A percentile compares a stretch with the other conserved stretches of the same genome.
Evolutionary conservation across 2,329 filamentous ascomycete genomes (phyloP).

Genomic region (Teratosphaeria zuluensis): DNA sequence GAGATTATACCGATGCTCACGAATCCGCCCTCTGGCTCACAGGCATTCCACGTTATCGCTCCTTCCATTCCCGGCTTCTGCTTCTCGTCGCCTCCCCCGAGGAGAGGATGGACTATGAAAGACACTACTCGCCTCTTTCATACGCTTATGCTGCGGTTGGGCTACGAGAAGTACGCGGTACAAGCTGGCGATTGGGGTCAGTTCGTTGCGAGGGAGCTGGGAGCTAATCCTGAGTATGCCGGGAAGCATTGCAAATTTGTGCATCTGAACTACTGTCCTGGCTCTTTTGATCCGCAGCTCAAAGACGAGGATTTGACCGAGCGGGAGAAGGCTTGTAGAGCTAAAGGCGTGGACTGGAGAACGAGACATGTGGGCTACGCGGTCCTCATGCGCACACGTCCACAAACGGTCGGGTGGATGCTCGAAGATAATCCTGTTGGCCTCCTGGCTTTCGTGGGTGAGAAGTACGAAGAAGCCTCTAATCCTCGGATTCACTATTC

Average conservation of each 20-base stretch:
- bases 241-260: constrained; percentile 28
- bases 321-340: constrained; percentile 26
- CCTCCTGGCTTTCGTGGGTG: constrained; percentile 35
- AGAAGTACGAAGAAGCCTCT: constrained; percentile 34
- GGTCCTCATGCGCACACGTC: constrained; percentile 33
- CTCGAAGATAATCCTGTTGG: constrained; percentile 36
- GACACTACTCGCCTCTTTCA: constrained; percentile 31
- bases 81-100: constrained; percentile 32
- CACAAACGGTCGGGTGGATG: constrained; percentile 35
- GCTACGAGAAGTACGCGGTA: constrained; percentile 30
- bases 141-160: constrained; percentile 31
- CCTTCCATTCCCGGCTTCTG: constrained; percentile 49
- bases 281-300: constrained; percentile 22
- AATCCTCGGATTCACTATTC: constrained; percentile 26
- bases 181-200: constrained; percentile 36
- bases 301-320: constrained; percentile 9
- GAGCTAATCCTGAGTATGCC: constrained; percentile 15
- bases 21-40: neutral
- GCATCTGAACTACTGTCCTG: constrained; percentile 35
- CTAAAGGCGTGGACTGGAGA: constrained; percentile 26
- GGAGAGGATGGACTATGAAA: constrained; percentile 26
- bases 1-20: constrained; percentile 30
- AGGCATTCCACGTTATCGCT: constrained; percentile 47
- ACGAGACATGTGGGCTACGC: constrained; percentile 35
- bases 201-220: constrained; percentile 32